These are phyloP conservation scores for Pichia sp. DNA, from an alignment of 1,139 yeast species.

Conservation along the genomic window DNA sequence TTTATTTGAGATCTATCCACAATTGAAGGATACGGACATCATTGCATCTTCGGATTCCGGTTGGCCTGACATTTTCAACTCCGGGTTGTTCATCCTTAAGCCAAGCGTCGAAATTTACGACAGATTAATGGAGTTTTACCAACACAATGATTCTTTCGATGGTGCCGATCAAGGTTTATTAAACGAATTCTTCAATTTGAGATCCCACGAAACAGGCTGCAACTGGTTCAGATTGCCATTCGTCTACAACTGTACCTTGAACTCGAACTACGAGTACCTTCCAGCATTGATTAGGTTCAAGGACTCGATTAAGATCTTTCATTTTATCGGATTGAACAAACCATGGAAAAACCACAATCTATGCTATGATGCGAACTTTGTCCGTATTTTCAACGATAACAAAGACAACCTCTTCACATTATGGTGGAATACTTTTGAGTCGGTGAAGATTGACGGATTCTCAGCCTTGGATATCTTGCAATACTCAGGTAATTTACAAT, in stretches of 20 bases:
- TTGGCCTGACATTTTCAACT: constrained; percentile 94
- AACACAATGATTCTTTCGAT: constrained; percentile 53
- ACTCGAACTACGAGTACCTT: constrained; percentile 65
- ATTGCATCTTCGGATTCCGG: constrained; percentile 91
- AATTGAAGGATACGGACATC: constrained; percentile 35
- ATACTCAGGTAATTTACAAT: constrained; percentile 24
- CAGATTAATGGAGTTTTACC: constrained; percentile 41
- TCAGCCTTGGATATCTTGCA: constrained; percentile 17
- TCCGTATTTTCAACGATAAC: constrained; percentile 18
- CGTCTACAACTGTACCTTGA: constrained; percentile 81
- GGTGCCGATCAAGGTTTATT: constrained; percentile 96
- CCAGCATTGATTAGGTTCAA: constrained; percentile 75
- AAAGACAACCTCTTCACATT: constrained; percentile 31
- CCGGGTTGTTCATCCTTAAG: constrained; percentile 73
- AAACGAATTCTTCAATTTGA: constrained; percentile 65
- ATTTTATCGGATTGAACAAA: constrained; percentile 76
- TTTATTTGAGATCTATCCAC: constrained; percentile 34
- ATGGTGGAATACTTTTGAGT: constrained; percentile 40
- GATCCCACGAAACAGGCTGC: constrained; percentile 26
- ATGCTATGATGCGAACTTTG: constrained; percentile 11
- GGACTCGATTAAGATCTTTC: constrained; percentile 58
- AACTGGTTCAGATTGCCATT: constrained; percentile 76
- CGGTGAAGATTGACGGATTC: constrained; percentile 9
- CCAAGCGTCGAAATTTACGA: constrained; percentile 53
- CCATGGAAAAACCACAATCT: constrained; percentile 59